Conservation (phyloP, 2,329 filamentous ascomycete genomes). For the Neoascochyta sp. region DNA sequence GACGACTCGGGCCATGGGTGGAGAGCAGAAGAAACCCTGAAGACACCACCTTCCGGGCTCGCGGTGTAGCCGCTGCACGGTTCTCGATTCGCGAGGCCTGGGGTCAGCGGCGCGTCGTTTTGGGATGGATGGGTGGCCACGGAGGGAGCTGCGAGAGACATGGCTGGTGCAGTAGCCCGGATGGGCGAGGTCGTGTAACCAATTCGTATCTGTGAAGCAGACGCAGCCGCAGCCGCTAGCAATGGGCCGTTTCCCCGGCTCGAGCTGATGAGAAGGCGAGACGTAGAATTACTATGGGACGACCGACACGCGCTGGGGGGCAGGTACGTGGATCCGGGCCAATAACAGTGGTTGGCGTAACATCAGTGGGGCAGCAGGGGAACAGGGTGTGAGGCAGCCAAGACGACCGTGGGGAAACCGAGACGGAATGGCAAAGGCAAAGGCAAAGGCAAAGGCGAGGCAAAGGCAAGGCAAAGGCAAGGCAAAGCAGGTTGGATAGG, state of each 20-base stretch:
- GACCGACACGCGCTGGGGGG: too few species aligned
- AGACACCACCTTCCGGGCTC: constrained; percentile 21
- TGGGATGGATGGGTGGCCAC: constrained; percentile 11
- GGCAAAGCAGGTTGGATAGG: too few species aligned
- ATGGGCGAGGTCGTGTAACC: not conserved
- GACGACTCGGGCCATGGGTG: constrained; percentile 4
- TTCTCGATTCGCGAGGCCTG: constrained; percentile 12
- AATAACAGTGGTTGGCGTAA: too few species aligned
- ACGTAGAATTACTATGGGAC: too few species aligned
- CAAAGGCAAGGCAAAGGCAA: too few species aligned
- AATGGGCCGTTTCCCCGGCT: constrained; percentile 14
- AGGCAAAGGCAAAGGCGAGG: too few species aligned
- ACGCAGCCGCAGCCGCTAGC: constrained; percentile 5
- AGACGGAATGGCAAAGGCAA: too few species aligned
- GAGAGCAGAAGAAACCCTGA: constrained; percentile 14
- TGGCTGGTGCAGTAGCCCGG: constrained; percentile 1
- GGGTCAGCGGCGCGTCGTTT: constrained; percentile 15
- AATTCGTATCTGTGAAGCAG: too few species aligned
- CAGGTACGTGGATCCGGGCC: too few species aligned
- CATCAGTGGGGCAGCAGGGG: too few species aligned
- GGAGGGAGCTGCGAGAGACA: constrained; percentile 5
- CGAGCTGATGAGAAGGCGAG: constrained; percentile 7
- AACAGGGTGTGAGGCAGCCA: too few species aligned
- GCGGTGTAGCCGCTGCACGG: constrained; percentile 19
- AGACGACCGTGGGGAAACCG: too few species aligned